Conservation (phyloP, 2,329 filamentous ascomycete genomes). For the Scorias spongiosa region DNA sequence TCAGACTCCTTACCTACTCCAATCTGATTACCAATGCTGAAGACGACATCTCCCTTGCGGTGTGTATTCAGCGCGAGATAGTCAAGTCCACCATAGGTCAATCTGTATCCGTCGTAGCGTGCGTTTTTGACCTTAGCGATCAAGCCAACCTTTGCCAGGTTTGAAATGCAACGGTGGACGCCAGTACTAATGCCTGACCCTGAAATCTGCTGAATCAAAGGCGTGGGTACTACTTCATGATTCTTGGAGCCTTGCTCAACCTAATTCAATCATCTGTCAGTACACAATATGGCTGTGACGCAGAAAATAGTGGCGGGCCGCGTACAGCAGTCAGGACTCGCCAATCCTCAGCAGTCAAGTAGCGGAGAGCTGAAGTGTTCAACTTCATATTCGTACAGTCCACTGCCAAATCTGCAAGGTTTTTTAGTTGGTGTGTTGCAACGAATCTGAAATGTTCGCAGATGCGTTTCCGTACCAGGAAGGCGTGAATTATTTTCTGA, state of each 20-base stretch:
- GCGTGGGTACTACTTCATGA: conserved; percentile 89
- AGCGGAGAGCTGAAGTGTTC: conserved; percentile 83
- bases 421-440: not conserved
- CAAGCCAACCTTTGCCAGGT: conserved; percentile 77
- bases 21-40: conserved; percentile 86
- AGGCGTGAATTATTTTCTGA: not conserved
- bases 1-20: conserved; percentile 97
- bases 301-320: conserved; percentile 9
- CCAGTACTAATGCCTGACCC: conserved; percentile 59
- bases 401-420: not conserved
- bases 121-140: conserved; percentile 91
- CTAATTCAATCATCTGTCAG: conserved; percentile 32
- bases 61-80: conserved; percentile 92
- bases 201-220: conserved; percentile 71
- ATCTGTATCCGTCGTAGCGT: conserved; percentile 90
- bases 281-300: not conserved
- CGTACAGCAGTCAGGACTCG: conserved; percentile 78
- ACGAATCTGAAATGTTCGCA: not conserved
- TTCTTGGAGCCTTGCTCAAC: conserved; percentile 90
- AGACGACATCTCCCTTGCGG: conserved; percentile 62
- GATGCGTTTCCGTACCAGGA: too few species aligned
- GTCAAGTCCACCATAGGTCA: conserved; percentile 92
- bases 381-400: conserved; percentile 57
- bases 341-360: conserved; percentile 89
- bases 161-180: conserved; percentile 76